Base-by-base conservation (phyloP, 139 green algal genomes). In the Chlorella sp. region DNA sequence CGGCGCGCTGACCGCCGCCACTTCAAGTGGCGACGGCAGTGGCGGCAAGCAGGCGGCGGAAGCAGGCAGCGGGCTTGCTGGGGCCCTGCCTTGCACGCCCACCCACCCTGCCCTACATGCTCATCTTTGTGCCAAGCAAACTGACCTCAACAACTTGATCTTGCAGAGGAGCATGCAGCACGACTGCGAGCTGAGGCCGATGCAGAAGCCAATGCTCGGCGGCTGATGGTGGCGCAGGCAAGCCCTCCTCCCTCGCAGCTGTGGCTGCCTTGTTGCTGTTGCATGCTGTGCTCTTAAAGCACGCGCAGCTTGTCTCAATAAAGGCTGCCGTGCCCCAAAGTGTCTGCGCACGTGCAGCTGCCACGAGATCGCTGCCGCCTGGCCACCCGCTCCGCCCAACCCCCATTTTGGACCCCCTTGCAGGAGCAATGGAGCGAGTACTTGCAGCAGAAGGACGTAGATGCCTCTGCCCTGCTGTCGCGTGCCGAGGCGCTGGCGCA, bases 391-490 rank as follows among this genome's bases (percentile, higher is more conserved):
- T 57, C 9, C 48, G 9, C 48, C 48, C 48, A 57, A 57, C 48
- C 48, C 48, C 48, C 48, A 57, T 57, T 57, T 57, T 5, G 48
- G 9, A 16, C 48, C 7, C 48, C 9, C 5, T 16, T 57, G 48
- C 48, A 97, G 87, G 92, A 97, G 89, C 97, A 98, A 92, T 90
- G 92, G n/a, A 91, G 92, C 22, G 97, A 98, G 87, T 98, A 96
- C 40, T 93, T 96, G 1, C n/a, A n/a, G 0, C 91, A 97, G 36
- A 96, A 96, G 66, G 93, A 91, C 32, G 61, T 85, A 4, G 93
- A 94, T 36, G 90, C 89, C 0, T 64, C 83, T 1, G 79, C 28
- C 5, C 86, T 96, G 76, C 64, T 95, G 37, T 71, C 88, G 79
- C 87, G 95, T 21, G 91, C 91, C 11, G 61, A 92, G 30, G 81